Evolutionary conservation across 306 rosid species (phyloP).

Genomic region (Lablab purpureus): DNA sequence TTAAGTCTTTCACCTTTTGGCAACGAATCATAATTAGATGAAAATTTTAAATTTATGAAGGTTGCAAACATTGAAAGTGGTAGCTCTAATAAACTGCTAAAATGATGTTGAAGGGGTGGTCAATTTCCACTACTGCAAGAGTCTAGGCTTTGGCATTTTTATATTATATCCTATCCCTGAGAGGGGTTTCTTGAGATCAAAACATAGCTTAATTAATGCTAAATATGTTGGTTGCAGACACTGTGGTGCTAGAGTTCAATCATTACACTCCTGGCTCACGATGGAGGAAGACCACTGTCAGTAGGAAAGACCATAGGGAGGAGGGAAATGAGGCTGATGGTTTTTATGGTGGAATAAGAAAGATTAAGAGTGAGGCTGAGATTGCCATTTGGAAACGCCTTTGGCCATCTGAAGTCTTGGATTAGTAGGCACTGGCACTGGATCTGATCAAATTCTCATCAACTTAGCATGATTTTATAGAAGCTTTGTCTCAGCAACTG

Average conservation of each 20-base stretch:
- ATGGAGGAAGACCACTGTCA: constrained; percentile 66
- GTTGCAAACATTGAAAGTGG: not conserved
- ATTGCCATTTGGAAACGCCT: constrained; percentile 70
- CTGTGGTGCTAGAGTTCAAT: constrained; percentile 79
- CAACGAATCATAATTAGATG: not conserved
- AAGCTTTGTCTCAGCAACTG: constrained; percentile 20
- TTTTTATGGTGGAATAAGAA: constrained; percentile 86
- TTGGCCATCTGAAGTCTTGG: constrained; percentile 75
- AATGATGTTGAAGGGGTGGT: not conserved
- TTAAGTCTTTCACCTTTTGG: not conserved
- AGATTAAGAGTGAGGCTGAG: constrained; percentile 59
- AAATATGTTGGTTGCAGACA: constrained; percentile 55
- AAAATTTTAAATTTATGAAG: not conserved
- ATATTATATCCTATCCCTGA: not conserved
- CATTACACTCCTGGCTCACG: constrained; percentile 75
- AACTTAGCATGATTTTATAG: constrained; percentile 4
- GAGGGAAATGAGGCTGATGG: constrained; percentile 85
- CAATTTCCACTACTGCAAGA: not conserved
- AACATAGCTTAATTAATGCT: constrained; percentile 24
- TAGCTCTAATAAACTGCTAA: not conserved
- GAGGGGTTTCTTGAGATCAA: not conserved
- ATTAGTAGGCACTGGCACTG: constrained; percentile 39
- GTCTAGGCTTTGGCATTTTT: not conserved
- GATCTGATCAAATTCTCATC: constrained; percentile 4
- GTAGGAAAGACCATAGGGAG: constrained; percentile 70